phyloP scores from a whole-genome alignment of 352 stramenopile genomes.

The Aphanomyces euteiches region DNA sequence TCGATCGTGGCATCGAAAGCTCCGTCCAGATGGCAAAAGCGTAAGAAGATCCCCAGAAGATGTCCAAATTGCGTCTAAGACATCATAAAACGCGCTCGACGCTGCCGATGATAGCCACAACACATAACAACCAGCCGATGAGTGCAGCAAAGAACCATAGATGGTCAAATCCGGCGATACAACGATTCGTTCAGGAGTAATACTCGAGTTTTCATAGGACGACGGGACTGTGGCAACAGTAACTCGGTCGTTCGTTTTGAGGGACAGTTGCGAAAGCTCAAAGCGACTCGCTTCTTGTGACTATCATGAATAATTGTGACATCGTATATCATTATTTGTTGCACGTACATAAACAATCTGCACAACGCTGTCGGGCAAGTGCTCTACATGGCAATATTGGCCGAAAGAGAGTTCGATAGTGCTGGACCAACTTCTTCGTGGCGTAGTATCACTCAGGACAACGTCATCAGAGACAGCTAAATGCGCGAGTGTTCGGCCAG shows the following conservation, averaged over 20 bases:
- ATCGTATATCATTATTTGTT: not conserved
- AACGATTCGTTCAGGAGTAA: not conserved
- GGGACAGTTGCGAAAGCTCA: not conserved
- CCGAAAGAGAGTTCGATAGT: constrained; percentile 47
- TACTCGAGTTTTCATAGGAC: not conserved
- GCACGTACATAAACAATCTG: constrained; percentile 37
- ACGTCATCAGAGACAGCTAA: constrained; percentile 9
- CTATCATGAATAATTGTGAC: not conserved
- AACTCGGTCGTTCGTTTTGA: constrained; percentile 22
- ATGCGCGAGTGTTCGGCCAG: not conserved
- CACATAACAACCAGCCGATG: not conserved
- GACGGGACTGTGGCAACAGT: not conserved
- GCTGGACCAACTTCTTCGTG: constrained; percentile 31
- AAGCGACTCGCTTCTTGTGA: not conserved
- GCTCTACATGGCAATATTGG: constrained; percentile 65
- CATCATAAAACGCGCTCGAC: constrained; percentile 36
- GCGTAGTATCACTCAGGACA: not conserved
- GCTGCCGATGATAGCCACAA: not conserved
- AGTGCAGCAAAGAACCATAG: not conserved
- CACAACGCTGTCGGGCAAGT: constrained; percentile 43
- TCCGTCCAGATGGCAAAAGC: constrained; percentile 49
- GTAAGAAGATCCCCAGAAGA: constrained; percentile 45
- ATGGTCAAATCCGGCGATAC: not conserved
- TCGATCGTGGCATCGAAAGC: constrained; percentile 28
- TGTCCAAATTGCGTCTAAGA: constrained; percentile 56